Evolutionary conservation across 352 stramenopile species (phyloP), one percentile per base, ranked within the genome.

Genomic region (Pythium phragmitis): DNA sequence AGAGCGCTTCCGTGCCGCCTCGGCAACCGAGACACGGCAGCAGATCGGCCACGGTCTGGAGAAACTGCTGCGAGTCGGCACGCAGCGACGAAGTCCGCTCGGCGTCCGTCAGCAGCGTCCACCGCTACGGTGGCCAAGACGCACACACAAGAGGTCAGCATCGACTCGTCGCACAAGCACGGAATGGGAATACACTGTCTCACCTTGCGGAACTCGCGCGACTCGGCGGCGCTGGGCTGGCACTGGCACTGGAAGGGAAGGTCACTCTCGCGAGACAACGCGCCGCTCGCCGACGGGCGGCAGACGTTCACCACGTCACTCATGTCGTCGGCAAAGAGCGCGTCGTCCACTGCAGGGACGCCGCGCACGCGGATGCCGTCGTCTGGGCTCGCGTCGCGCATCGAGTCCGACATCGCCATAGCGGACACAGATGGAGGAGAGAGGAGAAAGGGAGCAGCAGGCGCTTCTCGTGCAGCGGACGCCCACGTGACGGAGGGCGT

Each of bases 151-250:
- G 6, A 42, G 37, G 37, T 42, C 37, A 42, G 6, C 13, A 41
- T 8, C 36, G 13, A 21, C 21, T 42, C 2, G 11, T 42, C 37
- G 14, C 14, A 42, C 14, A 12, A 17, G 14, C 37, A 42, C 14
- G 14, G 0, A 16, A 12, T 42, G 11, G 11, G 42, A 23, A 30
- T 48, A 48, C 9, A n/a, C 37, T 42, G n/a, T 33, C 54, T 26
- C 52, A 90, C 83, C 83, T 93, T 93, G 67, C 82, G 85, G 61
- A 93, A 93, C 63, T 93, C 85, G 70, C 85, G 85, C 53, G 74
- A 78, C 58, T 93, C 85, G 19, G 82, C 80, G 14, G 74, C 65
- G 23, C 72, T 89, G n/a, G 82, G 82, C 50, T 89, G 79, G 63
- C 79, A 92, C 50, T 85, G 71, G 23, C 76, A 88, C 50, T 65